These are phyloP conservation scores for Poterioochromonas sp. DNA, from an alignment of 352 stramenopile genomes.

Conservation along the genomic window DNA sequence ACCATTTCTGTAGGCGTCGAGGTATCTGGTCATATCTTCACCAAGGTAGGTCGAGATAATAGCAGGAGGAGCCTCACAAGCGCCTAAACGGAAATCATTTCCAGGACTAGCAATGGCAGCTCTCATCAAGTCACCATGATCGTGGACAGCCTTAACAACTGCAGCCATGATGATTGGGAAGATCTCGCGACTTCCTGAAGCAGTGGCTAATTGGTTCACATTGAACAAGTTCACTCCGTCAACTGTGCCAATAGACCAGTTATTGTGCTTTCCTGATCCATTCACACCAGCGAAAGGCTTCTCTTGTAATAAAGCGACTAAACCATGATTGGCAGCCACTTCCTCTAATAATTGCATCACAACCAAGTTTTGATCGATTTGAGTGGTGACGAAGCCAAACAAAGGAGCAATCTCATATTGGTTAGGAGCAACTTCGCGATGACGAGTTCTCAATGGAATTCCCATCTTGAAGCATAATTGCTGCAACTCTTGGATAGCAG, in stretches of 20 bases:
- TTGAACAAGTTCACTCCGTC: conserved; percentile 57
- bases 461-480: conserved; percentile 56
- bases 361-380: conserved; percentile 71
- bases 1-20: conserved; percentile 59
- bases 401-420: conserved; percentile 71
- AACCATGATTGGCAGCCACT: conserved; percentile 56
- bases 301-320: conserved; percentile 67
- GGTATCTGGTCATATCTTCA: conserved; percentile 60
- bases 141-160: conserved; percentile 60
- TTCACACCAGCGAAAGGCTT: conserved; percentile 77
- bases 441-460: conserved; percentile 65
- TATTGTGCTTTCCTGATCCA: conserved; percentile 73
- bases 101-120: conserved; percentile 59
- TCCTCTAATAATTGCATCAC: conserved; percentile 75
- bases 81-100: conserved; percentile 74
- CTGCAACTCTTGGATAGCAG: conserved; percentile 71
- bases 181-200: conserved; percentile 50
- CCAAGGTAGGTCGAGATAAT: conserved; percentile 74
- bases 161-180: conserved; percentile 67
- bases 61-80: conserved; percentile 66
- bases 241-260: conserved; percentile 65
- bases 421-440: conserved; percentile 69
- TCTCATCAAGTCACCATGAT: conserved; percentile 69
- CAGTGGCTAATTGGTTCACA: conserved; percentile 45
- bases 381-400: conserved; percentile 60